Evolutionary conservation across 2,329 filamentous ascomycete species (phyloP).

Genomic region (Colletotrichum lentis): DNA sequence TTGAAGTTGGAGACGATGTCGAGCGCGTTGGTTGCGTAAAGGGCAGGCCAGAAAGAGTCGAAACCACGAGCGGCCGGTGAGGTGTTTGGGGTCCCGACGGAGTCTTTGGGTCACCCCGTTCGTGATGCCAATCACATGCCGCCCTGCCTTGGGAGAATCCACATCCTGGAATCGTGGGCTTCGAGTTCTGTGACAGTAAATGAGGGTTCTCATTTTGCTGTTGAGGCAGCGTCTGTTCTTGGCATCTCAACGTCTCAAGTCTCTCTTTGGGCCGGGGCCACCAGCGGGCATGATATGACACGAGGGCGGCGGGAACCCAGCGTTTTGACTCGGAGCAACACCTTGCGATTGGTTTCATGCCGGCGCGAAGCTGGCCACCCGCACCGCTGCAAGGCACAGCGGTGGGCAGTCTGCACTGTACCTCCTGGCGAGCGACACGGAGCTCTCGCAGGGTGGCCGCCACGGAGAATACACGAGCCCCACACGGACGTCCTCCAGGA

Average conservation of each 20-base stretch:
- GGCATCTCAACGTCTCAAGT: background rate
- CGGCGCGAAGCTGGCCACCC: slow-evolving; percentile 9
- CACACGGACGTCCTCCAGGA: background rate
- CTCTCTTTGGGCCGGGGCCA: background rate
- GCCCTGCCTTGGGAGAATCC: too few relatives aligned
- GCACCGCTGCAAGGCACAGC: slow-evolving; percentile 3
- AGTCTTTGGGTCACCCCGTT: background rate
- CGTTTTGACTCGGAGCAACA: slow-evolving; percentile 8
- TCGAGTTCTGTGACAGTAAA: background rate
- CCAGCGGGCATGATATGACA: background rate
- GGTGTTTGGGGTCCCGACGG: slow-evolving; percentile 6
- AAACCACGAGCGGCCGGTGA: background rate
- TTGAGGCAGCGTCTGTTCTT: background rate
- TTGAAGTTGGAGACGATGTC: background rate
- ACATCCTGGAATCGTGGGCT: too few relatives aligned
- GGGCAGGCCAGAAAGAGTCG: background rate
- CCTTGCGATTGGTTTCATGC: slow-evolving; percentile 20
- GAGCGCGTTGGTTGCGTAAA: background rate
- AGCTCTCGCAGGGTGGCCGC: background rate
- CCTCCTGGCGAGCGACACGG: slow-evolving; percentile 20
- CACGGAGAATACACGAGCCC: slow-evolving; percentile 11
- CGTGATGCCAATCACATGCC: background rate
- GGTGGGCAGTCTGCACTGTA: slow-evolving; percentile 4
- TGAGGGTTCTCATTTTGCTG: background rate
- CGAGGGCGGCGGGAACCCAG: background rate